phyloP scores from a whole-genome alignment of 176 grass and related monocot species.

The Bonia amplexicaulis region DNA sequence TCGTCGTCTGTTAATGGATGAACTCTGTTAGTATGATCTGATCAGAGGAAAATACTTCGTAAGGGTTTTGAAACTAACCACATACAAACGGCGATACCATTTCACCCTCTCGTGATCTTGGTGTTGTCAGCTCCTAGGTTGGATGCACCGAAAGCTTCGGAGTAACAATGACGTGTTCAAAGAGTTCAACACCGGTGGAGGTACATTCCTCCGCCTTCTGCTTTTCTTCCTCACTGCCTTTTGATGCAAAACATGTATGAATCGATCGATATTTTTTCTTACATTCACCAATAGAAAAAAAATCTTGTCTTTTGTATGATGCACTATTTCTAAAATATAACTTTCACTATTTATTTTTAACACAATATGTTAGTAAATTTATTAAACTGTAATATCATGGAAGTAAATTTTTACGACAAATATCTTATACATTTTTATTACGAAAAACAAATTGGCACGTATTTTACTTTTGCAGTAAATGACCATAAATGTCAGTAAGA shows the following conservation, averaged over 20 bases:
- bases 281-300: neutral
- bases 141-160: constrained; percentile 93
- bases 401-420: neutral
- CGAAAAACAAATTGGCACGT: neutral
- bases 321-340: neutral
- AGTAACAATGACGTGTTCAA: constrained; percentile 71
- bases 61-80: neutral
- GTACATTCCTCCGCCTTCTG: constrained; percentile 22
- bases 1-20: neutral
- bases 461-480: neutral
- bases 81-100: neutral
- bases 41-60: neutral
- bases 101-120: neutral
- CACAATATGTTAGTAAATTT: neutral
- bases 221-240: neutral
- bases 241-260: neutral
- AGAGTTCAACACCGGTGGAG: constrained; percentile 45
- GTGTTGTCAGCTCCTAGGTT: constrained; percentile 66
- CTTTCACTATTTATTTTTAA: neutral
- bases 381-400: neutral
- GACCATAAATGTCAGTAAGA: neutral
- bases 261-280: neutral
- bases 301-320: neutral
- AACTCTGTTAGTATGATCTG: neutral
- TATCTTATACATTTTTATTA: neutral